Base-by-base conservation (phyloP, 176 grass and related monocot genomes). In the Oryza glaberrima region DNA sequence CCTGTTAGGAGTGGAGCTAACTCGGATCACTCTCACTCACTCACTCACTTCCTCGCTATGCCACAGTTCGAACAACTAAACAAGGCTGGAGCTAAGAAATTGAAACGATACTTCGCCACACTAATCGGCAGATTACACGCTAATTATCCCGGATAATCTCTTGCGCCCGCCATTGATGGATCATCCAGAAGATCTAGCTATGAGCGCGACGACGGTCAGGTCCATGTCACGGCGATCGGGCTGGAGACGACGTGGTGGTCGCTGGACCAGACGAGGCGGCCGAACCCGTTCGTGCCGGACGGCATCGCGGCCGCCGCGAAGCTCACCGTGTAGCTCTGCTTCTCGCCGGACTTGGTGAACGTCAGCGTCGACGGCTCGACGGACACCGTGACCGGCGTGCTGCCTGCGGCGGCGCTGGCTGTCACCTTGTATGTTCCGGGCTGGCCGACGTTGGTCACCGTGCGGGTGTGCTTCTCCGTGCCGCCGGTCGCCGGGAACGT, bases 221-320 rank as follows among this genome's bases (percentile, higher is more conserved):
- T 86, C 96, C 93, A 99, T 5, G 91, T 84, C 78, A 88, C 73
- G 41, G 73, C 88, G 80, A 99, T 89, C 5, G 96, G 91, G 91
- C 96, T 96, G 80, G 90, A 81, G 41, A 99, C 96, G n/a, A 91
- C 84, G 83, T 99, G 91, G 81, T 84, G 88, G 51, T 81, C 91
- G 77, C 92, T 83, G 14, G 96, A 94, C 96, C 91, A 99, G 67
- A 88, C 88, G 28, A 99, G 88, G 70, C 90, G 90, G 2, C 90
- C 91, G 81, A 96, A 96, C 68, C 69, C 89, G 60, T 82, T 76
- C 1, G 91, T 91, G 45, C 90, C 91, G 16, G 91, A 88, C 46
- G 89, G 70, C 89, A 72, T 64, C 11, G 82, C 84, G 66, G 71
- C 78, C 13, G 87, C 85, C 13, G 91, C 68, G 85, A 94, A 99